Evolutionary conservation across 2,329 filamentous ascomycete species (phyloP), one percentile per base, ranked within the genome.

Genomic region (Aspergillus fijiensis): DNA sequence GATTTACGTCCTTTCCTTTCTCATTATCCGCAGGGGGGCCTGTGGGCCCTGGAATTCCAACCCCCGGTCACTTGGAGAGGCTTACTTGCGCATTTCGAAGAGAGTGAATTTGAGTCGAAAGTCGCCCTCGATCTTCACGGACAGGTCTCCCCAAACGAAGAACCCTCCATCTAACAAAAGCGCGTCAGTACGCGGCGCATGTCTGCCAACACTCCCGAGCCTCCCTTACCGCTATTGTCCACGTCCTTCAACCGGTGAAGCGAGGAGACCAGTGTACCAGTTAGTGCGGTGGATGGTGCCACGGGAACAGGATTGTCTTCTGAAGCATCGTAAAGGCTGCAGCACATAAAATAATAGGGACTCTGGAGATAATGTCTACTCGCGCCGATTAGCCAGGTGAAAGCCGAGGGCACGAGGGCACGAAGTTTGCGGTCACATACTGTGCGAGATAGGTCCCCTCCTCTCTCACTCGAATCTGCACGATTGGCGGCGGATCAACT

Each of bases 111-210:
- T 84, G 45, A 96, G 82, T 39, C 88, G 83, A 71, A 87, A 94
- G 21, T 80, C 82, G 31, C 92, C 92, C 68, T 90, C 85, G 25
- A 87, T 81, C 71, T 89, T 89, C 61, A 94, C 87, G 0, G 91
- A 95, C 23, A 96, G 81, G 74, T 96, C 92, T 5, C 90, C 90
- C 75, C 96, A 96, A n/a, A 96, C 88, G 70, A 96, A 96, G 77
- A 92, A 96, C 0, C 88, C 91, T 11, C 89, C 89, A 74, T 95
- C 91, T 79, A 61, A 54, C 63, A 21, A 23, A 35, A 19, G 12
- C 12, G 23, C 53, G 57, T 63, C 54, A 63, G 65, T 39, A 47
- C 48, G 27, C 25, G 27, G 27, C 21, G 14, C n/a, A 25, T 25
- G 27, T 45, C 7, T 48, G 16, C 29, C 33, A 3, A 27, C 29